Conservation (phyloP, 352 stramenopile genomes). For the Phytophthora podocarpi region DNA sequence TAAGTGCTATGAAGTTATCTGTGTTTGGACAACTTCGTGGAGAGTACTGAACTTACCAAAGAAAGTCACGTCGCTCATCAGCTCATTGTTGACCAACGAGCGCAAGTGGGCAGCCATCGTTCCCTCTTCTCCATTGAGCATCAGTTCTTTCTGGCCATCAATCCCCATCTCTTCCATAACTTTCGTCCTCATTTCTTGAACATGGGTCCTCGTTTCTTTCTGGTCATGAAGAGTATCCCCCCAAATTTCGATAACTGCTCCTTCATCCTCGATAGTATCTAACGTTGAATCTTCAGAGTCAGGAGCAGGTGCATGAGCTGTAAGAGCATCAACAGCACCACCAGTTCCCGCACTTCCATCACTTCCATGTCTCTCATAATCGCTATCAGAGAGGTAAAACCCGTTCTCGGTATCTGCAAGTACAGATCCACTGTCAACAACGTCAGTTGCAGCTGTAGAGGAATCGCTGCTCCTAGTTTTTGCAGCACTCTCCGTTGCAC, state of each 20-base stretch:
- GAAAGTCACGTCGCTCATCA: conserved; percentile 87
- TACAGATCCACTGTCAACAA: neutral
- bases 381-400: neutral
- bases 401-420: neutral
- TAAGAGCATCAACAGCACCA: no score
- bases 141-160: conserved; percentile 35
- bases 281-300: neutral
- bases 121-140: conserved; percentile 28
- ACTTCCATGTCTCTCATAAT: neutral
- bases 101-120: conserved; percentile 65
- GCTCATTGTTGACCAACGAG: conserved; percentile 71
- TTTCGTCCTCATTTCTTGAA: neutral
- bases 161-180: conserved; percentile 42
- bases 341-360: no score
- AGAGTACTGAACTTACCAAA: conserved; percentile 57
- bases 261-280: neutral
- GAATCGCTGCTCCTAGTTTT: no score
- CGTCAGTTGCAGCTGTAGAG: neutral
- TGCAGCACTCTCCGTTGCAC: neutral
- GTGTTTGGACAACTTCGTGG: no score
- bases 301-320: no score
- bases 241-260: neutral
- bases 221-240: neutral
- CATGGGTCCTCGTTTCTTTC: no score
- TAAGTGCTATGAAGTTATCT: no score